These are phyloP conservation scores for Colletotrichum sp. DNA, from an alignment of 2,329 filamentous ascomycete genomes.

Conservation along the genomic window DNA sequence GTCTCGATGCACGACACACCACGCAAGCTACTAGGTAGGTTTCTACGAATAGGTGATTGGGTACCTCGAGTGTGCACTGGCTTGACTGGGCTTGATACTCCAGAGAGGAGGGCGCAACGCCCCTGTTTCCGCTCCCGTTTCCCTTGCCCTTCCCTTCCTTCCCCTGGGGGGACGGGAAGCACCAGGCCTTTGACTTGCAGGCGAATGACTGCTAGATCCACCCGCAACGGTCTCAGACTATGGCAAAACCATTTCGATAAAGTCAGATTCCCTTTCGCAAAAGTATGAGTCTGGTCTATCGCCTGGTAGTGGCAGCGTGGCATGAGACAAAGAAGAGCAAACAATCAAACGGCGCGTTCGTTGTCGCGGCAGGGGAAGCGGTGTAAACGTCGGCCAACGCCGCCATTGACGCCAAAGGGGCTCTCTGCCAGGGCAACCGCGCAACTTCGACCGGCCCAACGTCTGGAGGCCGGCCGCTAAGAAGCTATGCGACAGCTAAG, in stretches of 20 bases:
- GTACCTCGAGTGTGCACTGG: background rate
- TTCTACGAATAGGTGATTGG: background rate
- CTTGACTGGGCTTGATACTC: background rate
- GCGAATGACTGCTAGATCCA: conserved; percentile 7
- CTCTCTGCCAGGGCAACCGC: background rate
- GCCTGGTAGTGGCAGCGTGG: background rate
- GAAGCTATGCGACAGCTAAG: background rate
- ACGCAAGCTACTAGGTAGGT: background rate
- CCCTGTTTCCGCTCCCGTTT: background rate
- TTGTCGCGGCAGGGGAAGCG: background rate
- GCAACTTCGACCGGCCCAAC: background rate
- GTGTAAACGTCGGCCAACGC: conserved; percentile 5
- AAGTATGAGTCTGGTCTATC: background rate
- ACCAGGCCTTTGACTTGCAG: background rate
- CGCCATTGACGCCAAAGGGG: background rate
- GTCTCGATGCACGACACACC: background rate
- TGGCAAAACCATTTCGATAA: conserved; percentile 2
- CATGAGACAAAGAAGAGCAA: conserved; percentile 6
- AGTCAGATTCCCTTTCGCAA: conserved; percentile 9
- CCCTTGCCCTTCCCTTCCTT: background rate
- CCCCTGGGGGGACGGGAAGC: background rate
- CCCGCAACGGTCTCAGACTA: conserved; percentile 10
- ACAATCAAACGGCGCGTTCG: conserved; percentile 1
- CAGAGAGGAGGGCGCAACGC: background rate
- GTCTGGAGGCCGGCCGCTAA: background rate